Conservation (phyloP, 805 yeast genomes). For the Pichia ethanolica region DNA sequence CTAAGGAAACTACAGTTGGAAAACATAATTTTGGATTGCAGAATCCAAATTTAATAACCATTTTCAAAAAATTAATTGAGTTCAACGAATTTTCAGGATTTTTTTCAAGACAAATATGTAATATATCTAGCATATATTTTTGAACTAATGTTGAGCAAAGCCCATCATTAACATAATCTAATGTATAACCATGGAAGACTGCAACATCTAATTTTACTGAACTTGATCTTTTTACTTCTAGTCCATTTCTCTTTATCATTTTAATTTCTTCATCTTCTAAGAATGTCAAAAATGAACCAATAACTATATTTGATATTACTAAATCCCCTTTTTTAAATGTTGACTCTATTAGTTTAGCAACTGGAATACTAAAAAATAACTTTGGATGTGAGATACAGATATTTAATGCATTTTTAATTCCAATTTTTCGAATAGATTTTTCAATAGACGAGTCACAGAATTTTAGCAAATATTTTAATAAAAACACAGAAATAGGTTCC, state of each 20-base stretch:
- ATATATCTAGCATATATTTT: constrained; percentile 43
- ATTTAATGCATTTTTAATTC: constrained; percentile 49
- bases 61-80: constrained; percentile 48
- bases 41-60: constrained; percentile 57
- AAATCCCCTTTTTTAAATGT: constrained; percentile 35
- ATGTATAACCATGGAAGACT: constrained; percentile 48
- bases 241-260: constrained; percentile 34
- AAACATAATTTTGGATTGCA: constrained; percentile 68
- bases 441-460: constrained; percentile 35
- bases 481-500: constrained; percentile 51
- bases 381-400: constrained; percentile 59
- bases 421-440: constrained; percentile 36
- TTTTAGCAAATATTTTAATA: constrained; percentile 49
- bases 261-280: constrained; percentile 48
- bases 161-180: constrained; percentile 51
- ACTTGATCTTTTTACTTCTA: constrained; percentile 31
- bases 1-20: constrained; percentile 64
- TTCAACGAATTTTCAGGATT: constrained; percentile 34
- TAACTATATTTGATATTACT: constrained; percentile 42
- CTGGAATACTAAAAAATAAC: constrained; percentile 51
- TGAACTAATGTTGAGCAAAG: constrained; percentile 69
- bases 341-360: constrained; percentile 44
- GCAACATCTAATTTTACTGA: constrained; percentile 35
- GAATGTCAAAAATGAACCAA: constrained; percentile 53
- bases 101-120: constrained; percentile 41